Conservation (phyloP, 345 rosid species). For the Eucalyptus shirleyi region DNA sequence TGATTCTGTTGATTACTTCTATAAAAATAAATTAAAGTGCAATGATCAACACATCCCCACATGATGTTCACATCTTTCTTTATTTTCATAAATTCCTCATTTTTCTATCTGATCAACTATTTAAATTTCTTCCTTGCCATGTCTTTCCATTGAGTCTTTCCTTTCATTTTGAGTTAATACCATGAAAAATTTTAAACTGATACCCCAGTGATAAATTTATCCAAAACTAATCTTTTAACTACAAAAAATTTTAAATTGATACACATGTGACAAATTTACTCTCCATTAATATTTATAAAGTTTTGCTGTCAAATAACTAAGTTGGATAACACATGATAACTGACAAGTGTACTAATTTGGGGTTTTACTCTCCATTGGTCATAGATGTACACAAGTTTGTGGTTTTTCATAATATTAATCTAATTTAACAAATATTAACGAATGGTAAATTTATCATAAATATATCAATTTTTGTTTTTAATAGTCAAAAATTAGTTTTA, state of each 20-base stretch:
- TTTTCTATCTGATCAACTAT: too few species aligned
- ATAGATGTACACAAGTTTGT: too few species aligned
- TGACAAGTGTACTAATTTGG: neutral
- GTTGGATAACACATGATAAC: too few species aligned
- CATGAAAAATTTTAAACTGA: accelerated
- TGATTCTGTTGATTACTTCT: neutral
- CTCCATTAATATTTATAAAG: too few species aligned
- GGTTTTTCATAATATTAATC: accelerated
- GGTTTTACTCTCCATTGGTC: too few species aligned
- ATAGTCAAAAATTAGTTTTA: too few species aligned
- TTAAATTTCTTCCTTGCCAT: neutral
- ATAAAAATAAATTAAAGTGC: neutral
- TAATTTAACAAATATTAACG: too few species aligned
- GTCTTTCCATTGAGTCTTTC: neutral
- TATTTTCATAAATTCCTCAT: neutral
- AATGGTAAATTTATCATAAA: too few species aligned
- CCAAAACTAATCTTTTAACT: accelerated
- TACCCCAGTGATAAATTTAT: accelerated
- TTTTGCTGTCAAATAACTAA: too few species aligned
- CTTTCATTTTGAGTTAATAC: neutral
- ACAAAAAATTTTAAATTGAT: too few species aligned
- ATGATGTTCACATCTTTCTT: neutral
- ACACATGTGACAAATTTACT: too few species aligned
- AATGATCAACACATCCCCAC: neutral
- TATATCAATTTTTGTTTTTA: too few species aligned